Conservation (phyloP, 345 rosid species). For the Durio zibethinus region DNA sequence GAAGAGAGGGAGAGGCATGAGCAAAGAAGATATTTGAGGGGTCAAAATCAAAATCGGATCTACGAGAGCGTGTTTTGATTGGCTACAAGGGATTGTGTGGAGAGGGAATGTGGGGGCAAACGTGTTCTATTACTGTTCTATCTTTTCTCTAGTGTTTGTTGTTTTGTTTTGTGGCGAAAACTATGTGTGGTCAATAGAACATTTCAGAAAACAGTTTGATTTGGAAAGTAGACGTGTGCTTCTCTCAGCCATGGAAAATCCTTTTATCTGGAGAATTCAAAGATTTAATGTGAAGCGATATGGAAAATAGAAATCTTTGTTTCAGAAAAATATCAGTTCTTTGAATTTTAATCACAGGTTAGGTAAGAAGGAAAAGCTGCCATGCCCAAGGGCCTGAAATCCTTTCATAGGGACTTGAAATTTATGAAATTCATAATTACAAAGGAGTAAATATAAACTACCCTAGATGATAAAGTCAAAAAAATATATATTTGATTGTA, state of each 20-base stretch:
- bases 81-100: conserved; percentile 45
- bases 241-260: neutral
- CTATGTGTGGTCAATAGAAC: neutral
- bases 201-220: neutral
- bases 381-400: too few species aligned
- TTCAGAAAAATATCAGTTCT: neutral
- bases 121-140: conserved; percentile 46
- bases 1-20: neutral
- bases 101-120: conserved; percentile 18
- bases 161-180: neutral
- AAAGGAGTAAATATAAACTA: too few species aligned
- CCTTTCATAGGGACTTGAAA: too few species aligned
- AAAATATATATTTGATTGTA: too few species aligned
- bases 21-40: conserved; percentile 6
- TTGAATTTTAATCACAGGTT: neutral
- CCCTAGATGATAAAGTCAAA: too few species aligned
- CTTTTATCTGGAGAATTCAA: neutral
- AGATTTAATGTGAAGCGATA: neutral
- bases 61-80: conserved; percentile 32
- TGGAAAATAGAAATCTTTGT: neutral
- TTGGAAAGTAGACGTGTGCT: neutral
- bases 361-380: neutral
- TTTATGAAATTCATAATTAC: too few species aligned
- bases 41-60: conserved; percentile 32
- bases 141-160: neutral